Conservation (phyloP, 1,284 basidiomycete genomes). For the Boletus smithii region DNA sequence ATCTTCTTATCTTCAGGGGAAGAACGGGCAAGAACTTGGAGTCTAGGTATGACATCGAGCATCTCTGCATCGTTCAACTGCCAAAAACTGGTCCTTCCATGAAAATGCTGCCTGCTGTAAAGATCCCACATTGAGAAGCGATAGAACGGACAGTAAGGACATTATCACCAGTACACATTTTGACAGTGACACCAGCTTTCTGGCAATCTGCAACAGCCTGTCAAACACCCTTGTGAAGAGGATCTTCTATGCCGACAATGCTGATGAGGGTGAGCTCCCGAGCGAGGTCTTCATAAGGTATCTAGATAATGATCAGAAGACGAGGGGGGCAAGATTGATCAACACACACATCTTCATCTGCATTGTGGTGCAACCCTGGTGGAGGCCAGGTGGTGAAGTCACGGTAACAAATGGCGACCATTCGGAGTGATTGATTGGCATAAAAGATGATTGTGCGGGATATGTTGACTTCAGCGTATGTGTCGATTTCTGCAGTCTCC, state of each 20-base stretch:
- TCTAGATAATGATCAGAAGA: constrained; percentile 34
- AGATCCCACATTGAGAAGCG: constrained; percentile 93
- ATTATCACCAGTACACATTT: constrained; percentile 99
- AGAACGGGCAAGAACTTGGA: constrained; percentile 88
- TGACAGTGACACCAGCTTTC: constrained; percentile 90
- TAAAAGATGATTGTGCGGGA: constrained; percentile 93
- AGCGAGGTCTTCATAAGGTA: constrained; percentile 72
- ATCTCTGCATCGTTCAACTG: constrained; percentile 54
- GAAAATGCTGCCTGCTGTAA: constrained; percentile 86
- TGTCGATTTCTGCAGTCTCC: constrained; percentile 60
- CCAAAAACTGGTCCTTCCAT: constrained; percentile 91
- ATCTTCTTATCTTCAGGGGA: constrained; percentile 97
- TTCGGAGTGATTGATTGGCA: constrained; percentile 91
- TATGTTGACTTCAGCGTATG: constrained; percentile 76
- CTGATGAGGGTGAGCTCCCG: constrained; percentile 80
- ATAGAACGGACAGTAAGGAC: constrained; percentile 93
- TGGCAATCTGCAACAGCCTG: constrained; percentile 86
- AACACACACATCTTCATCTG: constrained; percentile 54
- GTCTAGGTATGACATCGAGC: constrained; percentile 62
- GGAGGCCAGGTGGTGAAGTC: constrained; percentile 92
- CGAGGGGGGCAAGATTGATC: background rate
- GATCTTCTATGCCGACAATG: constrained; percentile 94
- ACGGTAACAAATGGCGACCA: constrained; percentile 90
- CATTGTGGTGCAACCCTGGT: constrained; percentile 38
- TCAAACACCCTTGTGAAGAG: constrained; percentile 85